Evolutionary conservation across 371 early-diverging fungal genomes (phyloP).

Genomic region (Saksenaea vasiformis): DNA sequence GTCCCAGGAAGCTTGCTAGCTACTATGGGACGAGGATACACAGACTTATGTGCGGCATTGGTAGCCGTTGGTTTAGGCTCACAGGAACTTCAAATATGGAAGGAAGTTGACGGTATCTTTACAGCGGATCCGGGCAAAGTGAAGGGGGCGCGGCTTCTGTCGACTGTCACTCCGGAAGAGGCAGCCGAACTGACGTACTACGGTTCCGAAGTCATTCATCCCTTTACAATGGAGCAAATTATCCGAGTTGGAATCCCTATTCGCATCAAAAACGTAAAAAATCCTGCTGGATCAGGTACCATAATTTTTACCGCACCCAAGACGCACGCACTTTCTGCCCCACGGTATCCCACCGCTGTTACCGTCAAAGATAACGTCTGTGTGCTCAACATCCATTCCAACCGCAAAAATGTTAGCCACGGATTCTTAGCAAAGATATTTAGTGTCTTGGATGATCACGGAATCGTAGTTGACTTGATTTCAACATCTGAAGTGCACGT

Average conservation of each 20-base stretch:
- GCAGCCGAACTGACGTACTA: slow-evolving; percentile 98
- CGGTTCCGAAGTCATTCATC: slow-evolving; percentile 97
- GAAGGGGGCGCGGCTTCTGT: slow-evolving; percentile 80
- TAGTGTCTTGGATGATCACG: slow-evolving; percentile 79
- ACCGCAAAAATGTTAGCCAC: slow-evolving; percentile 90
- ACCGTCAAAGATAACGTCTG: slow-evolving; percentile 95
- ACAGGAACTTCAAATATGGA: slow-evolving; percentile 96
- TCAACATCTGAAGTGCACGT: slow-evolving; percentile 96
- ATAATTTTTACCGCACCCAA: slow-evolving; percentile 76
- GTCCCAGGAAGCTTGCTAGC: slow-evolving; percentile 91
- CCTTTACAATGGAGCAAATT: slow-evolving; percentile 99
- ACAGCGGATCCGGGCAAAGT: slow-evolving; percentile 99
- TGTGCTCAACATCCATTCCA: slow-evolving; percentile 93
- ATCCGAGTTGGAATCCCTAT: slow-evolving; percentile 94
- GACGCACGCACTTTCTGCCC: slow-evolving; percentile 12
- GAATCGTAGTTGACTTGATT: slow-evolving; percentile 94
- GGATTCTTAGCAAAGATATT: slow-evolving; percentile 96
- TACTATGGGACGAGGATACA: slow-evolving; percentile 97
- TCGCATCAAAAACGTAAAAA: slow-evolving; percentile 96
- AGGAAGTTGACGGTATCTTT: slow-evolving; percentile 98
- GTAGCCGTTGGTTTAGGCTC: slow-evolving; percentile 87
- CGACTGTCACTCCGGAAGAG: slow-evolving; percentile 97
- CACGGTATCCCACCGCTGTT: slow-evolving; percentile 87
- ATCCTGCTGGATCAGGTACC: slow-evolving; percentile 89
- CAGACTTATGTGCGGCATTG: slow-evolving; percentile 96